phyloP scores from a whole-genome alignment of 1,139 yeast genomes.

The Suhomyces bribrorum region DNA sequence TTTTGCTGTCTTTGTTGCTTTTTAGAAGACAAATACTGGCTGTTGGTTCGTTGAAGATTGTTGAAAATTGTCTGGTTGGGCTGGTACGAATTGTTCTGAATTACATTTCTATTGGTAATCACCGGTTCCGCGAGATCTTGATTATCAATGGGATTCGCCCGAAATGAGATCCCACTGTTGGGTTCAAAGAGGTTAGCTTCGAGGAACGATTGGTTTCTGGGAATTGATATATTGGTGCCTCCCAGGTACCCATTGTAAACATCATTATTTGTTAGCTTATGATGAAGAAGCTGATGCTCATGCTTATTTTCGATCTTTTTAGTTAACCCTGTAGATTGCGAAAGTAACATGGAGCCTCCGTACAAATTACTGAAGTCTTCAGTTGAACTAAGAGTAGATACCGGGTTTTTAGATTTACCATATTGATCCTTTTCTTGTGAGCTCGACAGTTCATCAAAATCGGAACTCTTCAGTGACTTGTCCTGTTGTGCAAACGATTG shows the following conservation, averaged over 20 bases:
- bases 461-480: not conserved
- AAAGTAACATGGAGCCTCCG: slow-evolving; percentile 46
- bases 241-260: slow-evolving; percentile 2
- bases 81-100: slow-evolving; percentile 42
- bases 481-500: too few species aligned
- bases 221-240: slow-evolving; percentile 5
- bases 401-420: slow-evolving; percentile 3
- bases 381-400: slow-evolving; percentile 24
- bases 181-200: slow-evolving; percentile 24
- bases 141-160: slow-evolving; percentile 34
- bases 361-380: slow-evolving; percentile 40
- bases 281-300: slow-evolving; percentile 13
- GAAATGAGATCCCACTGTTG: slow-evolving; percentile 39
- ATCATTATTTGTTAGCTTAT: slow-evolving; percentile 14
- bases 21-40: slow-evolving; percentile 32
- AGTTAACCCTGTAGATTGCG: slow-evolving; percentile 49
- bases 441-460: slow-evolving; percentile 5
- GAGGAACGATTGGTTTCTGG: slow-evolving; percentile 17
- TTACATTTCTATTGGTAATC: slow-evolving; percentile 35
- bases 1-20: slow-evolving; percentile 11
- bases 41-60: slow-evolving; percentile 43
- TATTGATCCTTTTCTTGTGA: slow-evolving; percentile 7
- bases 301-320: slow-evolving; percentile 34
- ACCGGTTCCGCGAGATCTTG: slow-evolving; percentile 36
- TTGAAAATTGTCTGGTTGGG: slow-evolving; percentile 49